These are phyloP conservation scores for Infundibulicybe gibba DNA, from an alignment of 768 basidiomycete genomes.

Conservation along the genomic window DNA sequence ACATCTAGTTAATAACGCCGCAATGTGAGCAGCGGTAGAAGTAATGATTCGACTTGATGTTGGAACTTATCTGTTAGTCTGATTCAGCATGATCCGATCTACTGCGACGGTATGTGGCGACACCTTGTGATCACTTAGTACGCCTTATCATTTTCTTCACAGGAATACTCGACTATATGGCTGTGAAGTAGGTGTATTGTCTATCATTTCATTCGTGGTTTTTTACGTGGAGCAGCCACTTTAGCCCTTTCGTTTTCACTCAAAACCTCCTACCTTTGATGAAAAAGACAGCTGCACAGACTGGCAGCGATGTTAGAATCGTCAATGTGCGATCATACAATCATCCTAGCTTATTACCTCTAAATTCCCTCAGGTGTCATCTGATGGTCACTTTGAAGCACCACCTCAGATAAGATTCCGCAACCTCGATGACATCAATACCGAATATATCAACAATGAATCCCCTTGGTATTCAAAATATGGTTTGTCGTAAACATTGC, in stretches of 20 bases:
- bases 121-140: too few species aligned
- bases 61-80: too few species aligned
- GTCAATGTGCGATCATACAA: slow-evolving; percentile 15
- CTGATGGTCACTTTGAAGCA: slow-evolving; percentile 13
- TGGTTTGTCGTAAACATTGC: slow-evolving; percentile 10
- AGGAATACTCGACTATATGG: too few species aligned
- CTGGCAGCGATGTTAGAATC: slow-evolving; percentile 26
- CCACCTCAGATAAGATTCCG: slow-evolving; percentile 21
- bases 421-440: slow-evolving; percentile 26
- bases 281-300: slow-evolving; percentile 20
- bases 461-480: slow-evolving; percentile 21
- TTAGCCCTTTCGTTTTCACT: slow-evolving; percentile 25
- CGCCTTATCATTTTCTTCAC: too few species aligned
- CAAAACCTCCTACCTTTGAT: slow-evolving; percentile 23
- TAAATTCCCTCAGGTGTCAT: slow-evolving; percentile 16
- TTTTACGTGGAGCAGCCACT: slow-evolving; percentile 12
- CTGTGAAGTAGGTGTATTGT: background rate
- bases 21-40: slow-evolving; percentile 7
- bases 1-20: slow-evolving; percentile 20
- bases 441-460: slow-evolving; percentile 19
- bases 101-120: too few species aligned
- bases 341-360: background rate
- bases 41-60: too few species aligned
- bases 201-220: background rate
- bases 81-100: too few species aligned